Percentiles rank a stretch among this genome's conserved stretches.
These are phyloP conservation scores for Ustilaginoidea virens DNA, from an alignment of 2,329 filamentous ascomycete genomes.

Conservation along the genomic window DNA sequence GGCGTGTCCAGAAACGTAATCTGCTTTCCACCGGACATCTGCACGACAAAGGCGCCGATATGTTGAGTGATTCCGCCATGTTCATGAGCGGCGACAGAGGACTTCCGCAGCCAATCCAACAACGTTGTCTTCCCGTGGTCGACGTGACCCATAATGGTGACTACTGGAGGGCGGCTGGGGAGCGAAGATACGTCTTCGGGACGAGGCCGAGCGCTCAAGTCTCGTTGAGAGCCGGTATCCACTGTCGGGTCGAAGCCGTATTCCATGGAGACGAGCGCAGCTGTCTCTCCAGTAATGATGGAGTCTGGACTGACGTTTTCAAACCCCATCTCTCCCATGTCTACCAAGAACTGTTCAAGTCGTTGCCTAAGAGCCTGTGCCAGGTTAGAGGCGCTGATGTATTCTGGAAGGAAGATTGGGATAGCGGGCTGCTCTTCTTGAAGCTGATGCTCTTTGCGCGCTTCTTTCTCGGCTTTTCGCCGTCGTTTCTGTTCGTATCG, in stretches of 20 bases:
- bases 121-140: slow-evolving; percentile 98
- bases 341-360: slow-evolving; percentile 53
- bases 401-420: slow-evolving; percentile 68
- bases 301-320: slow-evolving; percentile 71
- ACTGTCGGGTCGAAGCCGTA: slow-evolving; percentile 82
- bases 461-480: slow-evolving; percentile 27
- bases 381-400: slow-evolving; percentile 75
- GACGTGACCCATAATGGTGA: slow-evolving; percentile 98
- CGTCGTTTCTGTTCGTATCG: slow-evolving; percentile 23
- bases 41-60: slow-evolving; percentile 91
- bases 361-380: slow-evolving; percentile 60
- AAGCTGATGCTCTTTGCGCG: slow-evolving; percentile 22
- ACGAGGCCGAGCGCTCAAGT: slow-evolving; percentile 55
- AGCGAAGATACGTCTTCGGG: slow-evolving; percentile 52
- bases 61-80: slow-evolving; percentile 97
- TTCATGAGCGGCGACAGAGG: slow-evolving; percentile 78
- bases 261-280: slow-evolving; percentile 77
- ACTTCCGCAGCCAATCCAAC: slow-evolving; percentile 83
- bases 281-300: slow-evolving; percentile 80
- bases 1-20: slow-evolving; percentile 97
- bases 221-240: slow-evolving; percentile 47
- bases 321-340: slow-evolving; percentile 76
- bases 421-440: slow-evolving; percentile 30
- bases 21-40: slow-evolving; percentile 67
- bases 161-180: slow-evolving; percentile 71